Conservation (phyloP, 192 early-diverging fungal genomes). For the Gryganskiella cystojenkinii region DNA sequence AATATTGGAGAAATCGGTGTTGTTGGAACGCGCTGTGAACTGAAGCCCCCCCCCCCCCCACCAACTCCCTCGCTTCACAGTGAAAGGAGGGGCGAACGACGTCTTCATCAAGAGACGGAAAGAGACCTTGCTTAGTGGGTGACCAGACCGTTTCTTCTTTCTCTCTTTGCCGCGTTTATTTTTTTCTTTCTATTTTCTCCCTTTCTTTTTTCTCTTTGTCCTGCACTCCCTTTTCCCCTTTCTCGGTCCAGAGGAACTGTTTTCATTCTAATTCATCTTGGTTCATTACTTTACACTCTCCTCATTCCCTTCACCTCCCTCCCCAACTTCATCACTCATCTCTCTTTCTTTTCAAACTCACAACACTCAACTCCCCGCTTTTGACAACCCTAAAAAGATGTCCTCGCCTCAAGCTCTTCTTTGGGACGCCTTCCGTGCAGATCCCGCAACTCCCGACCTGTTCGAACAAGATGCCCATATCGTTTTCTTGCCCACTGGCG, state of each 20-base stretch:
- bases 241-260: background rate
- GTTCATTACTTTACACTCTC: background rate
- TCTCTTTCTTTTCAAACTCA: background rate
- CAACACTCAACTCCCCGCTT: background rate
- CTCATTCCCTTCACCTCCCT: background rate
- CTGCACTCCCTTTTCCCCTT: background rate
- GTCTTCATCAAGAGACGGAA: no score
- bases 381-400: background rate
- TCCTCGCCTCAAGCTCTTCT: conserved; percentile 8
- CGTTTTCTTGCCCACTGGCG: conserved; percentile 41
- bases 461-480: conserved; percentile 33
- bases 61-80: no score
- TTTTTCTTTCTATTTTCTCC: background rate
- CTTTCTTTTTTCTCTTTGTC: background rate
- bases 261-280: background rate
- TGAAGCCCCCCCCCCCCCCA: no score
- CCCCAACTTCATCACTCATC: no score
- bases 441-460: conserved; percentile 23
- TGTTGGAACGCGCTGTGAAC: no score
- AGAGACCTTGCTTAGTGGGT: no score
- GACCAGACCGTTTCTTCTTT: no score
- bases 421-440: conserved; percentile 37
- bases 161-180: background rate
- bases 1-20: no score
- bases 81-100: no score